These are phyloP conservation scores for Hirschioporus abietinus DNA, from an alignment of 768 basidiomycete genomes.

Conservation along the genomic window DNA sequence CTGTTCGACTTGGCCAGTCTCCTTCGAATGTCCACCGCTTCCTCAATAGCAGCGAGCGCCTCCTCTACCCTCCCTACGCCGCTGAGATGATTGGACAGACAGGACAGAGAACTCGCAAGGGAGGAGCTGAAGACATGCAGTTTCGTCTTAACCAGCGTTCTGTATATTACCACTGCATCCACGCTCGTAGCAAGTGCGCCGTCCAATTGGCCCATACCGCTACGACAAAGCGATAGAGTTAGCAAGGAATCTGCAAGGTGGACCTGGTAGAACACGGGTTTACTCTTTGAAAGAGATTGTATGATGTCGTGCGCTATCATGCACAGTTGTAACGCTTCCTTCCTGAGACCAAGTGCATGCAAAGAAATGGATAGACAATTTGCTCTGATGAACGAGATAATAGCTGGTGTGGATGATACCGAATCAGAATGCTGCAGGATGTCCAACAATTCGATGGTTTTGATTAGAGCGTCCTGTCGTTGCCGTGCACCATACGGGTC, in stretches of 20 bases:
- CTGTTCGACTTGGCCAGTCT: too few species aligned
- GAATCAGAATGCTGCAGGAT: background rate
- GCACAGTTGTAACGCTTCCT: conserved; percentile 9
- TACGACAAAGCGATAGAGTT: conserved; percentile 8
- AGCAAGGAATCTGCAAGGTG: conserved; percentile 10
- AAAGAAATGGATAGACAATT: background rate
- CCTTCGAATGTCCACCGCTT: too few species aligned
- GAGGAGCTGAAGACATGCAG: too few species aligned
- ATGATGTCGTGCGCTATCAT: conserved; percentile 7
- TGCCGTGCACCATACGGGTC: background rate
- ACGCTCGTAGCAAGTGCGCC: conserved; percentile 9
- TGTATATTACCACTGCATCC: conserved; percentile 3
- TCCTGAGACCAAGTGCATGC: conserved; percentile 2
- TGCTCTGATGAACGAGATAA: background rate
- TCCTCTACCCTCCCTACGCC: too few species aligned
- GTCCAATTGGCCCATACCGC: conserved; percentile 4
- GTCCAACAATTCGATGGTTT: background rate
- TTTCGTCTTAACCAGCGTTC: too few species aligned
- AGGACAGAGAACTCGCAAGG: too few species aligned
- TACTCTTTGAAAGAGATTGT: conserved; percentile 8
- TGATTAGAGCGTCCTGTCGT: background rate
- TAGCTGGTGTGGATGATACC: background rate
- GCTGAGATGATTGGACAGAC: too few species aligned
- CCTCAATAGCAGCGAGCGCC: too few species aligned
- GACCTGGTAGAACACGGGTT: conserved; percentile 7